These are phyloP conservation scores for Ceratocystis ficicola DNA, from an alignment of 2,329 filamentous ascomycete species.

Conservation along the genomic window DNA sequence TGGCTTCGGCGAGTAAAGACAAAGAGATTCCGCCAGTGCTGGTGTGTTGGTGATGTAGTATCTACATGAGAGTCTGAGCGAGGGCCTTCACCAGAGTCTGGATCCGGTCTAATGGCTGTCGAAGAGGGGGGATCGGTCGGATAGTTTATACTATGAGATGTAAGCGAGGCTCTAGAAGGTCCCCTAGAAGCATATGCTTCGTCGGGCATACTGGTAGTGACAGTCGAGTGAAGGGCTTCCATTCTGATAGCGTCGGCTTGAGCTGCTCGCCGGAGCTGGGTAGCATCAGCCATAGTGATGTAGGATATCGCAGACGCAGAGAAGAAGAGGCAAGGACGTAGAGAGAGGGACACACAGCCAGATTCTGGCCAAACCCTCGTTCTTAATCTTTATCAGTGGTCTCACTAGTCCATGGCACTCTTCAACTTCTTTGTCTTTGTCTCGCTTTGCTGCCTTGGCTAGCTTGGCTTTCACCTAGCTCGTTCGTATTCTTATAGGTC, in stretches of 20 bases:
- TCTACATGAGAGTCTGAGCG: background rate
- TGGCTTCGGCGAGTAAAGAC: slow-evolving; percentile 57
- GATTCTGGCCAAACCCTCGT: background rate
- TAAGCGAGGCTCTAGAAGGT: background rate
- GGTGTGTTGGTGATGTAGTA: background rate
- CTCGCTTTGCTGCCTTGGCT: background rate
- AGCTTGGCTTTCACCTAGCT: too few species aligned
- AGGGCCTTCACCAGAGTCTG: background rate
- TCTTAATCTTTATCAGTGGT: background rate
- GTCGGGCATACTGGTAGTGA: background rate
- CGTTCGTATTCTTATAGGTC: too few species aligned
- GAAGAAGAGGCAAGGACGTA: background rate
- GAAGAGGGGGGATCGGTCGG: too few species aligned
- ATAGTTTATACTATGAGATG: background rate
- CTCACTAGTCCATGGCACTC: background rate
- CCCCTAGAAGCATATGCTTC: background rate
- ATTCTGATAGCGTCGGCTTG: background rate
- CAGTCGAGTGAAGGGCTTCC: background rate
- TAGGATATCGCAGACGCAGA: background rate
- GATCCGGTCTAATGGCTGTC: background rate
- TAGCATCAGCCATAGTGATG: background rate
- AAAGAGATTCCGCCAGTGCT: slow-evolving; percentile 46
- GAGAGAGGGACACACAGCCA: background rate
- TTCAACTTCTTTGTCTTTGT: background rate
- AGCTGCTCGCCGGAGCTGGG: background rate